Evolutionary conservation across 331 rosid species (phyloP), one percentile per base, ranked within the genome.

Genomic region (Malus hybrid): DNA sequence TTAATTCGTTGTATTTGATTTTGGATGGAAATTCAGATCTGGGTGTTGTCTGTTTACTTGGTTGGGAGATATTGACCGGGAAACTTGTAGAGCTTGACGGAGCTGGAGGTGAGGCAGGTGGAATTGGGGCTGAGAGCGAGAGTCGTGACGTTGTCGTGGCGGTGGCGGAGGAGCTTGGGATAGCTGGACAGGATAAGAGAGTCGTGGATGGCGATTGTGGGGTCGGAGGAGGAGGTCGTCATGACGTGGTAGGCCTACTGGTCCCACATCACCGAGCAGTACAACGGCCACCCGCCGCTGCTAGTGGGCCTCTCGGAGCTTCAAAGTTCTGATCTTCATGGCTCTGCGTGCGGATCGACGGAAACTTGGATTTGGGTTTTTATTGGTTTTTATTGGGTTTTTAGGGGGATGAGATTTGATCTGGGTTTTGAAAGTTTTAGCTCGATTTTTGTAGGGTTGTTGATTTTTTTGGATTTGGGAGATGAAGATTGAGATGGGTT

Each of bases 191-290:
- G 88, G 57, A 88, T 81, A 60, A 89, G 84, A 56, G 95, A 87
- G 78, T 93, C 88, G 79, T 91, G 97, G 75, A 93, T 85, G 64
- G 93, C 82, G 52, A 93, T 78, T 54, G 91, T 76, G 28, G 84
- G 65, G 15, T 91, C 97, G 61, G 95, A 83, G 70, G 97, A 76
- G 65, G 92, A 88, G 3, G 98, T 93, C 1, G 96, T 93, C 68
- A 88, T 90, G 7, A 92, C 83, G 48, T 86, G 93, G 29, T 61
- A 77, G 54, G 95, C 93, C 24, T 85, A 86, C 65, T 88, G 90
- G 85, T 91, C 98, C 98, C 97, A 93, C 79, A 90, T 31, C 18
- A 93, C 70, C 52, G 98, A 93, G 87, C 97, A 91, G 85, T 90
- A 88, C 4, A 93, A 91, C 36, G 90, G 73, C n/a, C 85, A 57